A percentile compares a stretch with the other conserved stretches of the same genome.
phyloP scores from a whole-genome alignment of 169 alveolate genomes.

The Eimeria necatrix region DNA sequence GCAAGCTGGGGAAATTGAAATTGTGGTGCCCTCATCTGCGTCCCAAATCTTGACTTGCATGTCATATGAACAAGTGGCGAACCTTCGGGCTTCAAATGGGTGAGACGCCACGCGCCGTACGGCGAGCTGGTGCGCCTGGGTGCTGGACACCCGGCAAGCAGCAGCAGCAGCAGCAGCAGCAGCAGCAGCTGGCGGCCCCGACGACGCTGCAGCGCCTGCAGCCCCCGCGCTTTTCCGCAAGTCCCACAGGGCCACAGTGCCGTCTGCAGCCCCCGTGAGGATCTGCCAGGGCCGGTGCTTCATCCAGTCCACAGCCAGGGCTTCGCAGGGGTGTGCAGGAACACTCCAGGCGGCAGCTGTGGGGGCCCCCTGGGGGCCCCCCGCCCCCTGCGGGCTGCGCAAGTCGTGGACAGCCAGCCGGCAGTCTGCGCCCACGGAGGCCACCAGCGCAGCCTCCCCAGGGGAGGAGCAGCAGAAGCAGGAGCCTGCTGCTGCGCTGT shows the following conservation, averaged over 20 bases:
- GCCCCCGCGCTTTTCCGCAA: not conserved
- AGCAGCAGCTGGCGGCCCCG: not conserved
- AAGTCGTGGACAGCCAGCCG: slow-evolving; percentile 62
- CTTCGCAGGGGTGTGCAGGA: slow-evolving; percentile 72
- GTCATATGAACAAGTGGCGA: slow-evolving; percentile 81
- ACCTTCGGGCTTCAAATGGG: slow-evolving; percentile 43
- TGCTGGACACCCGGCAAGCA: not conserved
- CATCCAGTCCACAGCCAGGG: slow-evolving; percentile 79
- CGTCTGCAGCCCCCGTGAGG: slow-evolving; percentile 82
- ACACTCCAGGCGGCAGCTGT: slow-evolving; percentile 3
- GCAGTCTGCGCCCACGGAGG: slow-evolving; percentile 76
- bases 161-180: slow-evolving; percentile 5
- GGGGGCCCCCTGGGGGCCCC: not conserved
- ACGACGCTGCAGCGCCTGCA: not conserved
- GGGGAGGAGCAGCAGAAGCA: slow-evolving; percentile 48
- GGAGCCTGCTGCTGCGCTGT: slow-evolving; percentile 36
- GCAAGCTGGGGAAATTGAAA: not conserved
- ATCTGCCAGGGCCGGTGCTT: slow-evolving; percentile 65
- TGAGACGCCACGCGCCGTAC: slow-evolving; percentile 69
- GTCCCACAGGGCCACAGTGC: slow-evolving; percentile 76
- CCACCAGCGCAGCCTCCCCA: not conserved
- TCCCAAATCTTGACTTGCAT: slow-evolving; percentile 70
- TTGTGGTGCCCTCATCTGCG: not conserved
- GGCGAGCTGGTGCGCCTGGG: slow-evolving; percentile 74
- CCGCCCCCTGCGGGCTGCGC: not conserved